Base-by-base conservation (phyloP, 805 yeast genomes). In the Hanseniaspora hatyaiensis region DNA sequence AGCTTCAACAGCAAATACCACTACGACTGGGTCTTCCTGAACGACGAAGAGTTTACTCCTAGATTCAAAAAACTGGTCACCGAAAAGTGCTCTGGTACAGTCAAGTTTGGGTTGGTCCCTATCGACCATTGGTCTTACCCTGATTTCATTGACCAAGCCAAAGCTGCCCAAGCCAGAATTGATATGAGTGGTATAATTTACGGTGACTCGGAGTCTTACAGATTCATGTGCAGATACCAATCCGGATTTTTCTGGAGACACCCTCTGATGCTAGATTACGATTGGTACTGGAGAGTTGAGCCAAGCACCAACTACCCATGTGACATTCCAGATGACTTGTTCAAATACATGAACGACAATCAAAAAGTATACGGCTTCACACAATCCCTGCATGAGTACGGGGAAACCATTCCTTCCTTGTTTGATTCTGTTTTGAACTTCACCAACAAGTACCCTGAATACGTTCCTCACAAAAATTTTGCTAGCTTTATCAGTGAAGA, bases 21-120 rank as follows among this genome's bases (percentile, higher is more conserved):
- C 54, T 82, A 83, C 57, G 92, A 83, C 60, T 83, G 87, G 85
- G 79, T 82, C 2, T 83, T 84, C 55, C 61, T 83, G 40, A 84
- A 84, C 60, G 87, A 84, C 57, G 73, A 68, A 52, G 75, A 73
- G 2, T 84, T 84, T 60, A 59, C 70, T 36, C 70, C 68, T 3
- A 74, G 73, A 52, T 84, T 83, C 60, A 71, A 66, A 49, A 58
- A 63, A 23, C 60, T 66, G 22, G 71, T 81, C 1, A 52, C 68
- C 11, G 69, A 69, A 18, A 56, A 70, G 12, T 73, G 79, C n/a
- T 70, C 82, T 2, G 87, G 89, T 32, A 62, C 58, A 4, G 74
- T 77, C 31, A 70, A 71, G 49, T 84, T 78, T 58, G 94, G 88
- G 11, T 53, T 61, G 28, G 73, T 84, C 24, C 77, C 80, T 8